Evolutionary conservation across 768 basidiomycete genomes (phyloP).

Genomic region (Calvatia gigantea): DNA sequence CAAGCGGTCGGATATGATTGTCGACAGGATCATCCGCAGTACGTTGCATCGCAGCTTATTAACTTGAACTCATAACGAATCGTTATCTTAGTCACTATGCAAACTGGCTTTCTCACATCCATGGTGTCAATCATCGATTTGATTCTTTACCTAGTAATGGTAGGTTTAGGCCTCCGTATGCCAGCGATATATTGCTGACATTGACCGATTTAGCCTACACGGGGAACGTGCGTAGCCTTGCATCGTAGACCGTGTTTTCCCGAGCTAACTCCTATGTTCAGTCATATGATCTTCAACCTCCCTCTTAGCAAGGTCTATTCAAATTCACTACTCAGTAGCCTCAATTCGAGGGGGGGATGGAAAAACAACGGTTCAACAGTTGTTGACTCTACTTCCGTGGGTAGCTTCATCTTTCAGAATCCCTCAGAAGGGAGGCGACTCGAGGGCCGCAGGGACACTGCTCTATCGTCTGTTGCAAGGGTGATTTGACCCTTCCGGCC

Average conservation of each 20-base stretch:
- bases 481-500: neutral
- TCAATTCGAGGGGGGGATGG: constrained; percentile 31
- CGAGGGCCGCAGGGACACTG: neutral
- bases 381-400: neutral
- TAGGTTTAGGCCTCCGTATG: no score
- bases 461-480: neutral
- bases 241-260: no score
- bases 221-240: no score
- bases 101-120: constrained; percentile 33
- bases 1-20: constrained; percentile 33
- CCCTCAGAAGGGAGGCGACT: no score
- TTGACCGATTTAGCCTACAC: no score
- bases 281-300: constrained; percentile 35
- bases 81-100: constrained; percentile 29
- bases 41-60: constrained; percentile 7
- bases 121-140: constrained; percentile 31
- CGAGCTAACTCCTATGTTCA: no score
- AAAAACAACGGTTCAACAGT: constrained; percentile 7
- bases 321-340: constrained; percentile 36
- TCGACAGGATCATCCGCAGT: constrained; percentile 42
- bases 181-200: no score
- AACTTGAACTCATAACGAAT: neutral
- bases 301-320: constrained; percentile 37
- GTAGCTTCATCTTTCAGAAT: neutral
- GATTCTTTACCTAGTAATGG: constrained; percentile 26